Evolutionary conservation across 257 asterid species (phyloP).

Genomic region (Ophiorrhiza pumila): DNA sequence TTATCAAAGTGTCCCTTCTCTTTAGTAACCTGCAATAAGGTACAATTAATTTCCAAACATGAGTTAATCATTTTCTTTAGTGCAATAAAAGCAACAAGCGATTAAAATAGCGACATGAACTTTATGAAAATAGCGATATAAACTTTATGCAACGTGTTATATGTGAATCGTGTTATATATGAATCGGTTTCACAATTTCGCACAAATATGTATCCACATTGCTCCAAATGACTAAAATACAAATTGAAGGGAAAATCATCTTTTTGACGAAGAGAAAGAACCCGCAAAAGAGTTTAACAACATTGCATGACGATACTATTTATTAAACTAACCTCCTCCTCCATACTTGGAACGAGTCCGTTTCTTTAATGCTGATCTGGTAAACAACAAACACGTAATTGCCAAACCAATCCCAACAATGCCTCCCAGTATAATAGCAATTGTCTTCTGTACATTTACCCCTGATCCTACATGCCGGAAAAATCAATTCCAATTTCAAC

Average conservation of each 20-base stretch:
- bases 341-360: conserved; percentile 50
- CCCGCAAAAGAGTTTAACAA: too few species aligned
- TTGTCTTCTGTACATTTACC: conserved; percentile 56
- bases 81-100: too few species aligned
- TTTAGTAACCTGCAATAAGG: conserved; percentile 16
- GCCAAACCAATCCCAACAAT: conserved; percentile 58
- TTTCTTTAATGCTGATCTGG: conserved; percentile 64
- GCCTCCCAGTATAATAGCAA: conserved; percentile 80
- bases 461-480: conserved; percentile 31
- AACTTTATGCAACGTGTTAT: too few species aligned
- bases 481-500: not conserved
- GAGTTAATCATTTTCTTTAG: too few species aligned
- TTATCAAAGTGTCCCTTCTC: conserved; percentile 11
- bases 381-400: conserved; percentile 56
- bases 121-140: too few species aligned
- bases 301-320: not conserved
- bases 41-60: not conserved
- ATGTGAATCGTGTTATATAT: too few species aligned
- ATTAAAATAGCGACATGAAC: too few species aligned
- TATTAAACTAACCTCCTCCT: conserved; percentile 34
- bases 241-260: not conserved
- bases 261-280: too few species aligned
- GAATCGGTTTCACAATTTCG: too few species aligned
- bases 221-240: not conserved
- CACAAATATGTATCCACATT: not conserved